Percentiles rank a stretch among this genome's conserved stretches.
Conservation (phyloP, 345 rosid genomes). For the Balakata baccata region DNA sequence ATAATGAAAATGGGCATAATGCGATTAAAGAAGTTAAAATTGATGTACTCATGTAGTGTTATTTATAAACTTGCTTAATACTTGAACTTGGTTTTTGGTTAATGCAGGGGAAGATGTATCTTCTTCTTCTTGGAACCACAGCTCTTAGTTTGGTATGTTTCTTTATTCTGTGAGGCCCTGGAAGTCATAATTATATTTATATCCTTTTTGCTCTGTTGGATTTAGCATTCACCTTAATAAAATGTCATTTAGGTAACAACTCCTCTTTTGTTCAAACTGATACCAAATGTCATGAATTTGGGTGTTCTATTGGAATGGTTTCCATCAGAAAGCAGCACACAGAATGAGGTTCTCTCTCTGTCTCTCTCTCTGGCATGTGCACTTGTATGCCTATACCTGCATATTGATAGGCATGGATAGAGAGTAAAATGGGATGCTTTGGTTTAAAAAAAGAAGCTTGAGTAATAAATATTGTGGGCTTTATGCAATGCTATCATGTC, state of each 20-base stretch:
- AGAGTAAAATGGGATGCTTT: not conserved
- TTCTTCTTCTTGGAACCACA: slow-evolving; percentile 96
- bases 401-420: not conserved
- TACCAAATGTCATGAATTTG: slow-evolving; percentile 76
- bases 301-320: slow-evolving; percentile 85
- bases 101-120: slow-evolving; percentile 95
- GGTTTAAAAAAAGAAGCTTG: not conserved
- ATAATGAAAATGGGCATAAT: not conserved
- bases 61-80: not conserved
- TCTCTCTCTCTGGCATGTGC: not conserved
- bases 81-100: slow-evolving; percentile 2
- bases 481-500: not conserved
- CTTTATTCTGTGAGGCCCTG: not conserved
- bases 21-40: not conserved
- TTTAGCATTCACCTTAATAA: slow-evolving; percentile 14
- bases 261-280: slow-evolving; percentile 82
- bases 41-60: not conserved
- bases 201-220: not conserved
- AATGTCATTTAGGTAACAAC: slow-evolving; percentile 70
- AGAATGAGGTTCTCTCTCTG: slow-evolving; percentile 51
- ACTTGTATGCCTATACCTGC: not conserved
- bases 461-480: not conserved
- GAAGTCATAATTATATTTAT: slow-evolving; percentile 7
- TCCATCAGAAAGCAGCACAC: slow-evolving; percentile 57
- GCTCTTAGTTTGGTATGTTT: slow-evolving; percentile 83